These are phyloP conservation scores for Fraxinus angustifolia DNA, from an alignment of 305 asterid species.

Conservation along the genomic window DNA sequence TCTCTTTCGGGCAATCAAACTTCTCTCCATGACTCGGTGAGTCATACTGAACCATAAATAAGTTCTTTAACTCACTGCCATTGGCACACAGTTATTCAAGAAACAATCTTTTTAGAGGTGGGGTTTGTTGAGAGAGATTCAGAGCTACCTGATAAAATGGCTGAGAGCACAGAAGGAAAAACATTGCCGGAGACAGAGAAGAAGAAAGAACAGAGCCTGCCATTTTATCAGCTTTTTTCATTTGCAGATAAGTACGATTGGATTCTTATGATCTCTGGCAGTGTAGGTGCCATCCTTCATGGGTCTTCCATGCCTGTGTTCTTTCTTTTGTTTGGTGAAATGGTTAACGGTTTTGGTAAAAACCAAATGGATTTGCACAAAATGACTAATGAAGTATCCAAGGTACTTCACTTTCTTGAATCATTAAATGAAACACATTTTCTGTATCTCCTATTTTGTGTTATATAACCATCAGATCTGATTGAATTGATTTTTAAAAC, in stretches of 20 bases:
- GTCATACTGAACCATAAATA: not conserved
- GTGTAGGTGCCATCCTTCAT: conserved; percentile 82
- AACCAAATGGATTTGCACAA: conserved; percentile 84
- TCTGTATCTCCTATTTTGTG: not conserved
- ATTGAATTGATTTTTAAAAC: not conserved
- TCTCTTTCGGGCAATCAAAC: conserved; percentile 16
- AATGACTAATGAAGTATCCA: conserved; percentile 84
- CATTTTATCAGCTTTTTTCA: conserved; percentile 77
- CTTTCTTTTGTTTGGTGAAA: conserved; percentile 85
- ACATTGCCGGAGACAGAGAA: conserved; percentile 80
- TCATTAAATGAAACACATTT: not conserved
- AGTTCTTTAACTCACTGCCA: not conserved
- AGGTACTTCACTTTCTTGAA: conserved; percentile 39
- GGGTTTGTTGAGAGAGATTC: conserved; percentile 3
- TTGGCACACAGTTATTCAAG: not conserved
- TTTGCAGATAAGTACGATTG: conserved; percentile 79
- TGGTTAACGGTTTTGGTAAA: conserved; percentile 95
- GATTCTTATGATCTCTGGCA: conserved; percentile 60
- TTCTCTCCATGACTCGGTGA: conserved; percentile 9
- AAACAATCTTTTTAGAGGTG: conserved; percentile 14
- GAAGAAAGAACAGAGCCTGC: conserved; percentile 90
- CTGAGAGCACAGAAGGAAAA: conserved; percentile 66
- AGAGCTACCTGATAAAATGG: conserved; percentile 35
- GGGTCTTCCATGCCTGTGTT: conserved; percentile 98
- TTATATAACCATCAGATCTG: conserved; percentile 46